phyloP scores from a whole-genome alignment of 2,329 filamentous ascomycete species.

The Colletotrichum tamarilloi region DNA sequence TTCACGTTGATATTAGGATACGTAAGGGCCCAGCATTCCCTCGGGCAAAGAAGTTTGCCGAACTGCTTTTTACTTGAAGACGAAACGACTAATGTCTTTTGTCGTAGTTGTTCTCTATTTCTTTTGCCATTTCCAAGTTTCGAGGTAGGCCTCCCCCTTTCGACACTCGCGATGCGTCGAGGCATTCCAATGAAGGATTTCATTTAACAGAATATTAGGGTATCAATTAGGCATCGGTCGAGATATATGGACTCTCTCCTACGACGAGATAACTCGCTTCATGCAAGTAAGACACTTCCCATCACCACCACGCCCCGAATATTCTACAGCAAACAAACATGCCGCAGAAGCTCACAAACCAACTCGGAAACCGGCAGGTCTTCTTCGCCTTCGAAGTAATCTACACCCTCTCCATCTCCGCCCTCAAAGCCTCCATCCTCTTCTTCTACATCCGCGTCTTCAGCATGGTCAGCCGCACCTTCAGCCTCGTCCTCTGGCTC shows the following conservation, averaged over 20 bases:
- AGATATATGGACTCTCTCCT: conserved; percentile 9
- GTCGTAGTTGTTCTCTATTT: neutral
- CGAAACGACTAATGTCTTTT: no score
- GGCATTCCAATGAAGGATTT: no score
- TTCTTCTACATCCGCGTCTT: conserved; percentile 52
- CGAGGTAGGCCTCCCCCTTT: neutral
- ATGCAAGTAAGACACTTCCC: neutral
- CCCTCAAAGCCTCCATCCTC: conserved; percentile 49
- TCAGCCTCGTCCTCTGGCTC: conserved; percentile 40
- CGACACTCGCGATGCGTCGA: no score
- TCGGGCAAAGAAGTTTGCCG: no score
- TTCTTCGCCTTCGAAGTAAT: conserved; percentile 26
- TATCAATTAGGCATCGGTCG: conserved; percentile 18
- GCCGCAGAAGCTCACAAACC: neutral
- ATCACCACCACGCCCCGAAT: rapidly evolving
- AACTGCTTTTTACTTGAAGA: no score
- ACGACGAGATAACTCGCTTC: conserved; percentile 7
- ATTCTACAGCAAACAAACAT: no score
- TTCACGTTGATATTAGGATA: conserved; percentile 17
- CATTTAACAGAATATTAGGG: neutral
- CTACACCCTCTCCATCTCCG: conserved; percentile 47
- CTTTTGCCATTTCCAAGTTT: conserved; percentile 23
- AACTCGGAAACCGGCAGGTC: neutral
- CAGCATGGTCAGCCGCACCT: conserved; percentile 41
- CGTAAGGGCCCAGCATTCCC: neutral